Conservation (phyloP, 164 flowering plant genomes). For the grape (Vitis vinifera) region DNA sequence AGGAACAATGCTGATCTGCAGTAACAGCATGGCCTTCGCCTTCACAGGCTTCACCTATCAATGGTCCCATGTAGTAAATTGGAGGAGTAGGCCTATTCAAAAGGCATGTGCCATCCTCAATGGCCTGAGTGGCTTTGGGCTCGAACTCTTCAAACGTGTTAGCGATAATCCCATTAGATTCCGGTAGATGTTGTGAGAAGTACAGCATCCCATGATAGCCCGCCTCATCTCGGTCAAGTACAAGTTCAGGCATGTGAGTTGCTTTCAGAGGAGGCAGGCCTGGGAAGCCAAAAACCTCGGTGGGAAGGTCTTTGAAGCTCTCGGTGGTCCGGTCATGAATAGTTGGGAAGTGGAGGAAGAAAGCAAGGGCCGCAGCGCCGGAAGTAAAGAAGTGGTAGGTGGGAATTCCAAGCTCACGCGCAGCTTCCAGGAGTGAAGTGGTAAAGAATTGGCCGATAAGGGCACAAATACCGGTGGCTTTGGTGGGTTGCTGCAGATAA, state of each 20-base stretch:
- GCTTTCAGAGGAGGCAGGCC: constrained; percentile 23
- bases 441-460: constrained; percentile 14
- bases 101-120: neutral
- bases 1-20: too few relatives aligned
- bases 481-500: neutral
- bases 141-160: constrained; percentile 14
- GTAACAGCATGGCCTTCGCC: neutral
- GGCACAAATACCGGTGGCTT: neutral
- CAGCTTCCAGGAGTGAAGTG: too few relatives aligned
- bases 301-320: constrained; percentile 9
- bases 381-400: constrained; percentile 2
- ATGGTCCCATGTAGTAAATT: constrained; percentile 6
- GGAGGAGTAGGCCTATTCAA: neutral
- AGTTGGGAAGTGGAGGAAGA: constrained; percentile 21
- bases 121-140: constrained; percentile 4
- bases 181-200: neutral
- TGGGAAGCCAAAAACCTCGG: constrained; percentile 11
- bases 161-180: constrained; percentile 3
- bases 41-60: neutral
- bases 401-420: neutral
- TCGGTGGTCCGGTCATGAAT: constrained; percentile 5
- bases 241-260: constrained; percentile 1
- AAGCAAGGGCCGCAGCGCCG: constrained; percentile 17
- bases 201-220: constrained; percentile 14
- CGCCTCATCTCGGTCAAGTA: constrained; percentile 8